Conservation (phyloP, 345 rosid species). For the Salix dunnii region DNA sequence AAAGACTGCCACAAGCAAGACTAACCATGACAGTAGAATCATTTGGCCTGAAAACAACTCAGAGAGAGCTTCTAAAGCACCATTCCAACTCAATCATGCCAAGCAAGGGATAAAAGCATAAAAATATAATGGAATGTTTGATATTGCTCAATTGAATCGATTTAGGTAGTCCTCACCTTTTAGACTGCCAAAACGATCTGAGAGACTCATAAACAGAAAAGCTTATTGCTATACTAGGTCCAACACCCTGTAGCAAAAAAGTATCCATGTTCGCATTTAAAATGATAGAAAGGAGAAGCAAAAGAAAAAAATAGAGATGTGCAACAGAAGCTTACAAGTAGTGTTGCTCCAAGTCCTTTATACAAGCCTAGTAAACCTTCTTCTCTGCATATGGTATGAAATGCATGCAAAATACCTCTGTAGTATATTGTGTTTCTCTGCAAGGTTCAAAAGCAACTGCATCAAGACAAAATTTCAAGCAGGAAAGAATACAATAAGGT, state of each 20-base stretch:
- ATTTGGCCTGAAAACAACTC: constrained; percentile 48
- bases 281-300: neutral
- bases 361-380: constrained; percentile 84
- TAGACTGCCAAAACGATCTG: constrained; percentile 72
- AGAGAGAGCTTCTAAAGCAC: neutral
- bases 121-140: neutral
- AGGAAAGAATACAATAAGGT: constrained; percentile 3
- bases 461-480: neutral
- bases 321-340: constrained; percentile 49
- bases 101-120: neutral
- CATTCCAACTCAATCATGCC: neutral
- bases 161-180: constrained; percentile 46
- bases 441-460: constrained; percentile 11
- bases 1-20: constrained; percentile 88
- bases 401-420: constrained; percentile 75
- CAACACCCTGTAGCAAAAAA: constrained; percentile 63
- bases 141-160: constrained; percentile 3
- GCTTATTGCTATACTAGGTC: constrained; percentile 88
- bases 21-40: constrained; percentile 59
- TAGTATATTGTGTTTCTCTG: constrained; percentile 82
- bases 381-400: constrained; percentile 62
- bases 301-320: neutral
- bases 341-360: constrained; percentile 91
- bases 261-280: neutral
- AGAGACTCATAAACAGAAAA: constrained; percentile 83